Evolutionary conservation across 2,329 filamentous ascomycete genomes (phyloP), one percentile per base, ranked within the genome.

Genomic region (Microcyclosporella mali): DNA sequence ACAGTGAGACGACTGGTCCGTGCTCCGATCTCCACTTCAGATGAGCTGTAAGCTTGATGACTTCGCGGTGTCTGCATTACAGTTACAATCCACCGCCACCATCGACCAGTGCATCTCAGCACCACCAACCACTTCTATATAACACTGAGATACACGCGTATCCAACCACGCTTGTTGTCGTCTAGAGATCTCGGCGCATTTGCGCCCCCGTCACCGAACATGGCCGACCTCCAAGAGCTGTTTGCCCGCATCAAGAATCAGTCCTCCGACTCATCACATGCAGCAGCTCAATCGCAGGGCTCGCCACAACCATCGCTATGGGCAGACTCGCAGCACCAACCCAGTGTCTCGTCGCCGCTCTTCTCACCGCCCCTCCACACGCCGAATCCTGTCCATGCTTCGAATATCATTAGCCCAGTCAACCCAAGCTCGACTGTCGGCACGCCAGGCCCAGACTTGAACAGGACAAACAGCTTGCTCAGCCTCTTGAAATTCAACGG

Each of bases 401-500:
- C 77, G 44, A 73, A 74, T 49, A 68, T 81, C 54, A 70, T 81
- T 60, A 81, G 77, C 57, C 77, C 78, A 8, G 75, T 71, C 48
- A 61, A 66, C 47, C 50, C 67, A 37, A 71, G 73, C 43, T 66
- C 53, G 60, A 37, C 38, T 18, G 46, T 56, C 47, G 67, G 67
- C 63, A 66, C 62, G 51, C 65, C 62, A 46, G 63, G 55, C 40
- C 65, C 62, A 57, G 55, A 57, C 27, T 62, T 60, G 45, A 62
- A 53, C 47, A 53, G 60, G 11, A 55, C 61, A 30, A 61, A 59
- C 49, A 78, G 75, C 56, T 63, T 85, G 51, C 70, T 85, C 46
- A 83, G 77, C 56, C 64, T 85, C 47, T 70, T 85, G 50, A 81
- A 80, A 62, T 83, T 81, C 65, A 80, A 75, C 48, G 70, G 76